Base-by-base conservation (phyloP, 495 filamentous ascomycete species). In the Copromyces sp. region DNA sequence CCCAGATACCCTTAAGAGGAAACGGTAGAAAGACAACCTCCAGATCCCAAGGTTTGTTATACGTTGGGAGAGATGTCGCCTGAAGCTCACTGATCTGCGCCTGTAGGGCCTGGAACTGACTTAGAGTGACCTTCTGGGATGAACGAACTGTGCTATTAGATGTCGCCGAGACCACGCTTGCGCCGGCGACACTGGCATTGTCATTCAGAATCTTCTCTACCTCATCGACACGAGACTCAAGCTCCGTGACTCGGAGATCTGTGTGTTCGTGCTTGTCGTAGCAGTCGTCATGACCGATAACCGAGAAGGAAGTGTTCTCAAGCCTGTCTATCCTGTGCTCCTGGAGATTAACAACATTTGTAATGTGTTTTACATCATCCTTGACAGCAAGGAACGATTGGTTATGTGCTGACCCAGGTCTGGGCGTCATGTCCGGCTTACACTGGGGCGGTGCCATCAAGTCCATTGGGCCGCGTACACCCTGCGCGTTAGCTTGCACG, bases 21-120 rank as follows among this genome's bases (percentile, higher is more conserved):
- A 89, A 92, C 40, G 90, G 90, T n/a, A 92, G 75, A 69, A 92
- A 86, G 20, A 92, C 83, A 24, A 92, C 89, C 75, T 92, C 90
- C 35, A 92, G 77, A 74, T 90, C 84, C 89, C 89, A 91, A 6
- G 90, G 90, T n/a, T 85, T 82, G 24, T 79, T 78, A 68, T 80
- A 82, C 0, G 89, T 86, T 11, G 90, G 89, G 37, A 86, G 76
- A 12, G 87, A 84, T 42, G 83, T 80, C 17, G 83, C 81, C 74
- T 90, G 88, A 4, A 91, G 83, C 72, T 86, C 81, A 72, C 78
- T 81, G 38, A 92, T 78, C 59, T 89, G 85, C 1, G 85, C 82
- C 73, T 89, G 87, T 0, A 92, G 78, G 40, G 78, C 80, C 75
- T 88, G 85, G 14, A 92, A 76, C 61, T 87, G 82, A 68, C 80